Evolutionary conservation across 768 basidiomycete species (phyloP).

Genomic region (Mycena venus): DNA sequence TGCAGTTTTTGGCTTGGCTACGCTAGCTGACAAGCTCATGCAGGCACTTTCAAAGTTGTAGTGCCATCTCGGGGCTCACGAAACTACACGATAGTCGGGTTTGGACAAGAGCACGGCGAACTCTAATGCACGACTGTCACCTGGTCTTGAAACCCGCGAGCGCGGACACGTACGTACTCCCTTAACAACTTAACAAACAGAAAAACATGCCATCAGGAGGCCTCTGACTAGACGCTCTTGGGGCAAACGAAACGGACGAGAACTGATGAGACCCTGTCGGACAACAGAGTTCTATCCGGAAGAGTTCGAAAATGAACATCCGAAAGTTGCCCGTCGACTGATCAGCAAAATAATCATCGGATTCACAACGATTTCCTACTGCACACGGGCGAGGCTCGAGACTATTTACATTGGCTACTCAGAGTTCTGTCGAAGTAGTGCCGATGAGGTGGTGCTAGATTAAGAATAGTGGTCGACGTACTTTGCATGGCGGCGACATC

Average conservation of each 20-base stretch:
- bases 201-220: not conserved
- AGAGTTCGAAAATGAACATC: conserved; percentile 30
- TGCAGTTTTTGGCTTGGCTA: no score
- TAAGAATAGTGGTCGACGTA: conserved; percentile 50
- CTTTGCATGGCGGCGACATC: conserved; percentile 97
- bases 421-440: conserved; percentile 31
- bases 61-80: conserved; percentile 25
- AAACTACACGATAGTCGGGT: conserved; percentile 30
- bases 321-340: conserved; percentile 29
- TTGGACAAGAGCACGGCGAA: conserved; percentile 20
- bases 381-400: conserved; percentile 23
- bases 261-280: conserved; percentile 16
- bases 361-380: conserved; percentile 7
- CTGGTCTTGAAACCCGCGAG: conserved; percentile 1
- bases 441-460: not conserved
- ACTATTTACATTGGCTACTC: conserved; percentile 13
- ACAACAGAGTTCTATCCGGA: conserved; percentile 18
- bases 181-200: no score
- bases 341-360: conserved; percentile 26
- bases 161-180: conserved; percentile 18
- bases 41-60: conserved; percentile 34
- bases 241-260: conserved; percentile 1
- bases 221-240: not conserved
- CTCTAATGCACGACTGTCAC: not conserved
- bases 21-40: no score